Evolutionary conservation across 106 monocot species (phyloP).

Genomic region (Cymbidium sinense): DNA sequence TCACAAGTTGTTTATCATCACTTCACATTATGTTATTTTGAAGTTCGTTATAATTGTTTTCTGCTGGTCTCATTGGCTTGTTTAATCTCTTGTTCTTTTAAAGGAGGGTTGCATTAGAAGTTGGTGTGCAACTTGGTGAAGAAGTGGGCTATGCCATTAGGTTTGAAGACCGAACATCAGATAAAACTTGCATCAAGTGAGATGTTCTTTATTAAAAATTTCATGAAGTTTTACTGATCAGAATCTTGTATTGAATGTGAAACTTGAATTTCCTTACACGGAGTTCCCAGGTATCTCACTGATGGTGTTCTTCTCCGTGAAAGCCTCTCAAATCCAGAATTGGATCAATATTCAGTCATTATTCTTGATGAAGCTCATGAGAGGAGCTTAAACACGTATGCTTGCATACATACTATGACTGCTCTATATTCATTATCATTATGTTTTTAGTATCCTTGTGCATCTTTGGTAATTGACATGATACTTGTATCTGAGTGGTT

Average conservation of each 20-base stretch:
- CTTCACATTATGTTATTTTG: background rate
- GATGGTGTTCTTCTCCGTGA: constrained; percentile 95
- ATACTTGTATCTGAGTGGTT: background rate
- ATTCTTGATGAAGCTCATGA: constrained; percentile 99
- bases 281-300: constrained; percentile 79
- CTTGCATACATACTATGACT: background rate
- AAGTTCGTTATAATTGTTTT: constrained; percentile 1
- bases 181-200: constrained; percentile 89
- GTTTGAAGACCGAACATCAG: constrained; percentile 92
- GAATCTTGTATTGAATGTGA: background rate
- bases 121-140: constrained; percentile 76
- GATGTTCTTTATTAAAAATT: constrained; percentile 5
- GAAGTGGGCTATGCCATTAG: constrained; percentile 96
- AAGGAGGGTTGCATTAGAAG: constrained; percentile 85
- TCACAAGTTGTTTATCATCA: background rate
- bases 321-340: constrained; percentile 74
- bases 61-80: background rate
- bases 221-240: background rate
- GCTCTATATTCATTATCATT: background rate
- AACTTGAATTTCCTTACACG: constrained; percentile 1
- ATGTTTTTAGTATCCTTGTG: too few species aligned
- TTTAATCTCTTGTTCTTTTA: constrained; percentile 1
- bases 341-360: constrained; percentile 80
- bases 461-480: background rate
- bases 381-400: constrained; percentile 93